These are phyloP conservation scores for Saccharomycopsis hybrid DNA, from an alignment of 1,139 yeast species.

Conservation along the genomic window DNA sequence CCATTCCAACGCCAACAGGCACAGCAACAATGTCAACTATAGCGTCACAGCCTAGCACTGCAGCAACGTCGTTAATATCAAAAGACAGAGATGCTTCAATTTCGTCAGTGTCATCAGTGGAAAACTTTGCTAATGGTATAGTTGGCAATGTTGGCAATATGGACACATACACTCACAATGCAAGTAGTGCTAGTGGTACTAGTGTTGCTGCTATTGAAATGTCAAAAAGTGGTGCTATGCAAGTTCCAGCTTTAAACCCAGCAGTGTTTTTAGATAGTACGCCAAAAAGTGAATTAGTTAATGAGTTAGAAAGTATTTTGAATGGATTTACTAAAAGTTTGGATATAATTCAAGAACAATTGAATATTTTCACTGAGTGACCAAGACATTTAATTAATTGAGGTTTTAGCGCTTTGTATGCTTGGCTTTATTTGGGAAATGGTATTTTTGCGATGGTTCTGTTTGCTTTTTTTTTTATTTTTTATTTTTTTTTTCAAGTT, in stretches of 20 bases:
- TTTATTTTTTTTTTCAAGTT: too few relatives aligned
- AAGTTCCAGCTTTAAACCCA: conserved; percentile 15
- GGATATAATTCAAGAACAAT: conserved; percentile 19
- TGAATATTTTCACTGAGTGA: conserved; percentile 5
- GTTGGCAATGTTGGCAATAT: background rate
- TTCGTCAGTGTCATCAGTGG: conserved; percentile 8
- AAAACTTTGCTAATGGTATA: background rate
- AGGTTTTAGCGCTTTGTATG: too few relatives aligned
- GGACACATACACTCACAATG: background rate
- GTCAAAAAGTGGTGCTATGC: background rate
- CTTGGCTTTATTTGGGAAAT: too few relatives aligned
- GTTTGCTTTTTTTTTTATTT: too few relatives aligned
- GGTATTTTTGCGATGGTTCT: too few relatives aligned
- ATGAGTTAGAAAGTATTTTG: conserved; percentile 17
- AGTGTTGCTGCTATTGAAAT: background rate
- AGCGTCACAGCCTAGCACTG: background rate
- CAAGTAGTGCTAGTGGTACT: background rate
- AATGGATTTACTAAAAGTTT: conserved; percentile 17
- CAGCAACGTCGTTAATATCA: background rate
- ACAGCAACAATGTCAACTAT: background rate
- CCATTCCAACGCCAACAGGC: background rate
- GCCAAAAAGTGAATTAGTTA: conserved; percentile 14
- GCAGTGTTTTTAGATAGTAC: conserved; percentile 20
- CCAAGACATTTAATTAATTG: background rate
- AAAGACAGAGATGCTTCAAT: conserved; percentile 13